Conservation (phyloP, 2,329 filamentous ascomycete genomes). For the Botrytis deweyae region DNA sequence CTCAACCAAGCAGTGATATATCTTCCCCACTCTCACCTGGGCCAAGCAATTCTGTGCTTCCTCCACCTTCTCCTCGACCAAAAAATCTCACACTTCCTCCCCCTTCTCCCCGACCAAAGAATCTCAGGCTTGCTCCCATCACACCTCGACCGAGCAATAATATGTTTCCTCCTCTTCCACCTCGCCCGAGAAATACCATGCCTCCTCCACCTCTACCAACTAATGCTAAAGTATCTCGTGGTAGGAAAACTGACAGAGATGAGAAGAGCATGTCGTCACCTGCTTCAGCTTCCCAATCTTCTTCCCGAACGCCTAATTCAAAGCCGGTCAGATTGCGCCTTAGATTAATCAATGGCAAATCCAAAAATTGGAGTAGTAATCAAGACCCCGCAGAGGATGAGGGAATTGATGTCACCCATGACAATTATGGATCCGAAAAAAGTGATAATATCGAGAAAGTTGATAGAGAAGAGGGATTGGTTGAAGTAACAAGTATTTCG, state of each 20-base stretch:
- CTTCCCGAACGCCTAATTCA: neutral
- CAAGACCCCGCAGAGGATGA: neutral
- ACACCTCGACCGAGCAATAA: too few relatives aligned
- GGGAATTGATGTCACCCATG: neutral
- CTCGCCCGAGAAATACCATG: neutral
- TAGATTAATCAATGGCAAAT: neutral
- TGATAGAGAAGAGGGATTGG: neutral
- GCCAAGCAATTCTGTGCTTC: neutral
- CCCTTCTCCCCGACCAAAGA: too few relatives aligned
- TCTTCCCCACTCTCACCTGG: too few relatives aligned
- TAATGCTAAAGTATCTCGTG: neutral
- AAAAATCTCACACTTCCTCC: too few relatives aligned
- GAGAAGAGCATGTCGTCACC: neutral
- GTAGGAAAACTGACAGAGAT: neutral
- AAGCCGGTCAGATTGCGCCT: too few relatives aligned
- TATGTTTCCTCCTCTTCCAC: neutral
- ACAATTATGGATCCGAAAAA: too few relatives aligned
- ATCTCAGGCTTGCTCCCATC: too few relatives aligned
- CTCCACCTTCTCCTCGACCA: neutral
- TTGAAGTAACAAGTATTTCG: neutral
- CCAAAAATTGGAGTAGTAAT: neutral
- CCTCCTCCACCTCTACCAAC: neutral
- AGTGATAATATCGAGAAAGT: neutral
- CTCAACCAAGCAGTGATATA: neutral
- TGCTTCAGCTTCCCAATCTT: neutral